These are phyloP conservation scores for Fusarium begoniae DNA, from an alignment of 2,329 filamentous ascomycete genomes.

Conservation along the genomic window DNA sequence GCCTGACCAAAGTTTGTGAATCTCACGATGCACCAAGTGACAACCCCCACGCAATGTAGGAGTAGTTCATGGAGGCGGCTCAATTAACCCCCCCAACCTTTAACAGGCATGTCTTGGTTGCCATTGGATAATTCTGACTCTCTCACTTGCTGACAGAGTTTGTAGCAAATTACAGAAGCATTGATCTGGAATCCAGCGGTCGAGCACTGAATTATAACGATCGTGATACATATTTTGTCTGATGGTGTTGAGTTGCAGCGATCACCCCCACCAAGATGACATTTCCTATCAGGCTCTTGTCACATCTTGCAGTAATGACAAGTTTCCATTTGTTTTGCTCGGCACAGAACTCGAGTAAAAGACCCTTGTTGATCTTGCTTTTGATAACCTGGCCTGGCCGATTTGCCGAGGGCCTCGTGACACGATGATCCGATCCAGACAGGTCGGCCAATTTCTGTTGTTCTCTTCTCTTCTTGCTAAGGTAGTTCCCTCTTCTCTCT, in stretches of 20 bases:
- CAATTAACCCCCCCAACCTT: not conserved
- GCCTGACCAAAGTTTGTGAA: not conserved
- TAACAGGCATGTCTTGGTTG: not conserved
- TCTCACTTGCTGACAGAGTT: not conserved
- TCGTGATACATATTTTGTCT: slow-evolving; percentile 1
- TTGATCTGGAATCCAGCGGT: not conserved
- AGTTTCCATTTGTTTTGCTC: not conserved
- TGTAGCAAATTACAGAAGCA: not conserved
- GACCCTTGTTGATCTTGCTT: slow-evolving; percentile 5
- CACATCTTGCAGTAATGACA: not conserved
- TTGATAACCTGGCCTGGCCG: not conserved
- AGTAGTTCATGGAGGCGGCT: not conserved
- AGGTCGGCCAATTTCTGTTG: not conserved
- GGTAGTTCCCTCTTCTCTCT: slow-evolving; percentile 19
- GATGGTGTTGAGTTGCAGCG: slow-evolving; percentile 6
- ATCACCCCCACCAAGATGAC: not conserved
- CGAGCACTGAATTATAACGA: not conserved
- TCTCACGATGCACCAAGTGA: not conserved
- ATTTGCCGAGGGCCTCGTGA: slow-evolving; percentile 14
- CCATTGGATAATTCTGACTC: not conserved
- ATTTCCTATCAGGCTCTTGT: slow-evolving; percentile 2
- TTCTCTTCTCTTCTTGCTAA: not conserved
- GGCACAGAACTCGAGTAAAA: not conserved
- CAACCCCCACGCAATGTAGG: not conserved
- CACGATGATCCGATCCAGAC: slow-evolving; percentile 9